Percentiles rank a stretch among this genome's conserved stretches.
These are phyloP conservation scores for Mycena capillaripes DNA, from an alignment of 768 basidiomycete species.

Conservation along the genomic window DNA sequence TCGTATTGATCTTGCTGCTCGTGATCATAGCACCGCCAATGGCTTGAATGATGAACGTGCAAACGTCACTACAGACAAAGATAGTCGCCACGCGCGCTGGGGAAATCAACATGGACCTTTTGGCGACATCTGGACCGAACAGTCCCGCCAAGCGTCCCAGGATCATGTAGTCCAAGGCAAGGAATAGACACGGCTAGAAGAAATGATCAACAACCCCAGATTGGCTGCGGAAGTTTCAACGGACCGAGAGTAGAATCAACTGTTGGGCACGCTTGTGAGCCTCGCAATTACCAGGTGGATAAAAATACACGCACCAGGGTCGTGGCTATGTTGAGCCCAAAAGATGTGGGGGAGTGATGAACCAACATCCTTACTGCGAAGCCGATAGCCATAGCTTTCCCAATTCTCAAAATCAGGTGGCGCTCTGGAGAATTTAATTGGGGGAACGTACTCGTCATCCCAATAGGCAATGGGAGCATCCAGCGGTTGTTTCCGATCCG, in stretches of 20 bases:
- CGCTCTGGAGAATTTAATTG: too few species aligned
- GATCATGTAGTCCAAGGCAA: conserved; percentile 13
- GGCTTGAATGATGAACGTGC: conserved; percentile 18
- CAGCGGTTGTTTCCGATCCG: conserved; percentile 8
- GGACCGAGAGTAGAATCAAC: conserved; percentile 13
- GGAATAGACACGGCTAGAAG: conserved; percentile 15
- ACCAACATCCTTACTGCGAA: conserved; percentile 10
- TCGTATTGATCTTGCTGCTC: not conserved
- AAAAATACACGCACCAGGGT: conserved; percentile 12
- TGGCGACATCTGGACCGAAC: conserved; percentile 10
- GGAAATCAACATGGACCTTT: conserved; percentile 15
- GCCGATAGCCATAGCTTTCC: conserved; percentile 10
- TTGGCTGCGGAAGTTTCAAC: not conserved
- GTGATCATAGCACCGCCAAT: not conserved
- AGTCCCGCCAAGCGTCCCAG: conserved; percentile 7
- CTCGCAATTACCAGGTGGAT: too few species aligned
- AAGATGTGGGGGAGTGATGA: not conserved
- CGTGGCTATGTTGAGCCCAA: not conserved
- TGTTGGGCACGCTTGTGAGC: too few species aligned
- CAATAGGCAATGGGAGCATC: conserved; percentile 8
- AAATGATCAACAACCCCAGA: not conserved
- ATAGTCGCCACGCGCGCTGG: conserved; percentile 12
- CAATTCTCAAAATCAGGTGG: not conserved
- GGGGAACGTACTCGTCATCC: conserved; percentile 7
- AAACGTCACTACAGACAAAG: conserved; percentile 21